Percentiles rank a stretch among this genome's conserved stretches.
phyloP scores from a whole-genome alignment of 805 yeast species.

The Nakazawaea pomicola region DNA sequence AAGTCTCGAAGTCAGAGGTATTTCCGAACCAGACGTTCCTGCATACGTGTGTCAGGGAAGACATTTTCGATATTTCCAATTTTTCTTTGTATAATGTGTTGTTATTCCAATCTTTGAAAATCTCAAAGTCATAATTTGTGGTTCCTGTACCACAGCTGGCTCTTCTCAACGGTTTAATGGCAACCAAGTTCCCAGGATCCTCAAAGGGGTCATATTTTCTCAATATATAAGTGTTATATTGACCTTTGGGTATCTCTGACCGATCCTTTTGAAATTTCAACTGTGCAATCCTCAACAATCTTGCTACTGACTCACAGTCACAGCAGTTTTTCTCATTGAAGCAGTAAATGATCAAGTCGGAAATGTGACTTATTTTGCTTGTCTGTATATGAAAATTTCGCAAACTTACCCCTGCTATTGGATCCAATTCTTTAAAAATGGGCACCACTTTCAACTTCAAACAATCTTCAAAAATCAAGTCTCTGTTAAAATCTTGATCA shows the following conservation, averaged over 20 bases:
- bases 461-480: conserved; percentile 36
- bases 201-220: conserved; percentile 14
- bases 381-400: conserved; percentile 86
- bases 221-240: conserved; percentile 25
- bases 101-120: conserved; percentile 58
- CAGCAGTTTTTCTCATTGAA: conserved; percentile 39
- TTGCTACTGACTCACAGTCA: conserved; percentile 31
- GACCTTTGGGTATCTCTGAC: conserved; percentile 19
- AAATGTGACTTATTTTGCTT: conserved; percentile 66
- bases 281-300: conserved; percentile 41
- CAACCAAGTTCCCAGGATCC: conserved; percentile 19
- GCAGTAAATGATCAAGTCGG: conserved; percentile 78
- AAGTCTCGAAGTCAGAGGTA: conserved; percentile 57
- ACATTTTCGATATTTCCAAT: conserved; percentile 79
- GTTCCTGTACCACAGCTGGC: conserved; percentile 20
- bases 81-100: conserved; percentile 70
- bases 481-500: conserved; percentile 13
- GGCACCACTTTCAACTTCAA: conserved; percentile 41
- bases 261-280: conserved; percentile 20
- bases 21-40: conserved; percentile 78
- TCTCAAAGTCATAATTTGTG: conserved; percentile 32
- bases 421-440: conserved; percentile 55
- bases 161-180: conserved; percentile 22
- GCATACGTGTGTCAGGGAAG: conserved; percentile 61
- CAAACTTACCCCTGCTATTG: conserved; percentile 66